Evolutionary conservation across 495 filamentous ascomycete genomes (phyloP).

Genomic region (Penicillium roqueforti): DNA sequence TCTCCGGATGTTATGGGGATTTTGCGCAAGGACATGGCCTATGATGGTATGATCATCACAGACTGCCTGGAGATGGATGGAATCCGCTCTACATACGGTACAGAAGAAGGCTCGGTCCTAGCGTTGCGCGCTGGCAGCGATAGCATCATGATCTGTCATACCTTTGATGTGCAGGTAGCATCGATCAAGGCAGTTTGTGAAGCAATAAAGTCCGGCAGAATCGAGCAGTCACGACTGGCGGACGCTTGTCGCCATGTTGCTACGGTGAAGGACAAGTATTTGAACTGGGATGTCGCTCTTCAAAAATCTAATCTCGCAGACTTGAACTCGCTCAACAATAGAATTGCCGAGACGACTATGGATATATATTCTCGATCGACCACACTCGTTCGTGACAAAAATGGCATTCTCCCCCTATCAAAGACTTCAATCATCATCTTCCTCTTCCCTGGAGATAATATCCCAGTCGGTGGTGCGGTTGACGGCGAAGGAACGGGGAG

Average conservation of each 20-base stretch:
- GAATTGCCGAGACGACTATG: conserved; percentile 22
- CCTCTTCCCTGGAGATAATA: conserved; percentile 42
- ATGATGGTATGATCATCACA: conserved; percentile 39
- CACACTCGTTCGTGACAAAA: conserved; percentile 38
- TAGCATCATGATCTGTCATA: conserved; percentile 50
- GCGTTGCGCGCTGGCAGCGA: conserved; percentile 47
- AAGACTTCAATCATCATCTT: conserved; percentile 32
- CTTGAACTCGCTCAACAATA: conserved; percentile 23
- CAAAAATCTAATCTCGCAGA: conserved; percentile 11
- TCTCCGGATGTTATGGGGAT: conserved; percentile 35
- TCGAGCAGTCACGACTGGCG: conserved; percentile 30
- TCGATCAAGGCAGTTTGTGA: conserved; percentile 40
- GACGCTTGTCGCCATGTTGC: conserved; percentile 37
- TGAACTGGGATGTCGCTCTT: conserved; percentile 29
- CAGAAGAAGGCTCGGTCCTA: conserved; percentile 44
- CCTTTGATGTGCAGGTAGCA: conserved; percentile 41
- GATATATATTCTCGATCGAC: conserved; percentile 39
- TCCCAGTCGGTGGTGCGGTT: conserved; percentile 41
- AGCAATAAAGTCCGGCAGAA: conserved; percentile 36
- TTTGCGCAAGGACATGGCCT: conserved; percentile 38
- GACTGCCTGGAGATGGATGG: conserved; percentile 47
- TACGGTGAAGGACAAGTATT: conserved; percentile 33
- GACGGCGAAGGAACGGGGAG: conserved; percentile 41
- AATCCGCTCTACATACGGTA: conserved; percentile 44
- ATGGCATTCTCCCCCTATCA: conserved; percentile 33